Percentiles rank a stretch among this genome's conserved stretches.
Evolutionary conservation across 2,329 filamentous ascomycete species (phyloP).

Genomic region (Helotiales sp.): DNA sequence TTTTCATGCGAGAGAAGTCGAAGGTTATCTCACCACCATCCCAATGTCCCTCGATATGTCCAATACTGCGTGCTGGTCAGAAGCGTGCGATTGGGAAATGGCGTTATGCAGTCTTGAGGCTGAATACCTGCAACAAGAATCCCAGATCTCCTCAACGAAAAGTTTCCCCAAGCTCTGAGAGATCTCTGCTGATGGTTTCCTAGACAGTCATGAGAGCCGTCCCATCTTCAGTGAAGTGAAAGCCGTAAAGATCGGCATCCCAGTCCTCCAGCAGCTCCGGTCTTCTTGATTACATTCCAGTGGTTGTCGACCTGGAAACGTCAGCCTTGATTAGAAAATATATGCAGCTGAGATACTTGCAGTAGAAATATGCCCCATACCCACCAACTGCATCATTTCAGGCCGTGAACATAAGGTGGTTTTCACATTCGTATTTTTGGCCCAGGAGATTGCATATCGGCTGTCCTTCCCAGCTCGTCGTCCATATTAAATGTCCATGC

Average conservation of each 20-base stretch:
- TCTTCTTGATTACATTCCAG: constrained; percentile 38
- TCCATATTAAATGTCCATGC: constrained; percentile 47
- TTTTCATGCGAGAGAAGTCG: constrained; percentile 59
- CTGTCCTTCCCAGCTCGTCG: constrained; percentile 36
- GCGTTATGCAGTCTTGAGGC: constrained; percentile 47
- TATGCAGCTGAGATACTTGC: constrained; percentile 41
- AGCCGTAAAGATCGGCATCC: constrained; percentile 46
- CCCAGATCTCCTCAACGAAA: not conserved
- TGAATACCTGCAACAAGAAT: constrained; percentile 42
- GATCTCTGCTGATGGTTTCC: constrained; percentile 39
- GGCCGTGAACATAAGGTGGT: constrained; percentile 51
- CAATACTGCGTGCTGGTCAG: constrained; percentile 37
- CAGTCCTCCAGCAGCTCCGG: constrained; percentile 39
- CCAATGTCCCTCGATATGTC: not conserved
- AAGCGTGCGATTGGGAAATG: constrained; percentile 49
- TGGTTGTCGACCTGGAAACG: constrained; percentile 27
- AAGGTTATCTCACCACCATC: constrained; percentile 35
- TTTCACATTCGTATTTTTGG: constrained; percentile 43
- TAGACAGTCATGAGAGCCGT: constrained; percentile 45
- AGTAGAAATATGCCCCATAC: constrained; percentile 46
- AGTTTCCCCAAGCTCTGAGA: constrained; percentile 38
- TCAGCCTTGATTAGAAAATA: not conserved
- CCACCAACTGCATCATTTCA: constrained; percentile 46
- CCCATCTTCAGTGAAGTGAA: constrained; percentile 41
- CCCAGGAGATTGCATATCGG: constrained; percentile 47